A percentile compares a stretch with the other conserved stretches of the same genome.
Conservation (phyloP, 129 eudicot species). For the Escallonia rubra region DNA sequence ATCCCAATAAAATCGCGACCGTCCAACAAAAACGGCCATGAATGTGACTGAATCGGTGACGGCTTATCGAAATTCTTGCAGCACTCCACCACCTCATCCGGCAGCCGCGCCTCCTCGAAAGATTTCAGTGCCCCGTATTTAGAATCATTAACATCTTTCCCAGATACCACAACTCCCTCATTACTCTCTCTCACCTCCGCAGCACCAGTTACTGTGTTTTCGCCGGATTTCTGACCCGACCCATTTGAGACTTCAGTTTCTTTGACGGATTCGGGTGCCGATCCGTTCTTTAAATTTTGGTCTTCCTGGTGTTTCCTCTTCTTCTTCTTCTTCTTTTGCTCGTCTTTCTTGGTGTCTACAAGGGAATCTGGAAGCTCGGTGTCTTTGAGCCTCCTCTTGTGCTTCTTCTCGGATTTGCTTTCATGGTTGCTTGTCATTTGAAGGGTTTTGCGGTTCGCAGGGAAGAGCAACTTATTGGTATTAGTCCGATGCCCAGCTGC, state of each 20-base stretch:
- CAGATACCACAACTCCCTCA: conserved; percentile 79
- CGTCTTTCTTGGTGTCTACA: conserved; percentile 20
- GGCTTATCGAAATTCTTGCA: conserved; percentile 82
- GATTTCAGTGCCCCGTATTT: conserved; percentile 58
- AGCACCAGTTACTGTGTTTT: conserved; percentile 8
- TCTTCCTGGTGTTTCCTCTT: conserved; percentile 22
- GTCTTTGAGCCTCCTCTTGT: conserved; percentile 58
- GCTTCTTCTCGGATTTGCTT: conserved; percentile 44
- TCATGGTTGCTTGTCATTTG: conserved; percentile 15
- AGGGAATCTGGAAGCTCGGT: conserved; percentile 22
- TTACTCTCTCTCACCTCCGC: conserved; percentile 47
- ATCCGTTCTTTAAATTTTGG: conserved; percentile 6
- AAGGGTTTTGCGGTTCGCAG: conserved; percentile 28
- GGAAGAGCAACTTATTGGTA: conserved; percentile 14
- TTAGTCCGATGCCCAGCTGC: not conserved
- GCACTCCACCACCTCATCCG: conserved; percentile 65
- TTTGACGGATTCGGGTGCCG: conserved; percentile 6
- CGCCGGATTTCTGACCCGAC: conserved; percentile 5
- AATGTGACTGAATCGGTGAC: conserved; percentile 90
- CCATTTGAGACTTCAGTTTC: conserved; percentile 21
- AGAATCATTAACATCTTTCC: conserved; percentile 58
- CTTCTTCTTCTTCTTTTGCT: conserved; percentile 58
- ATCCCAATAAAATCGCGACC: conserved; percentile 96
- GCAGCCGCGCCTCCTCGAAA: conserved; percentile 56
- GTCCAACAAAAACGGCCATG: conserved; percentile 82